phyloP scores from a whole-genome alignment of 2,329 filamentous ascomycete species.

The Monosporascus ibericus region DNA sequence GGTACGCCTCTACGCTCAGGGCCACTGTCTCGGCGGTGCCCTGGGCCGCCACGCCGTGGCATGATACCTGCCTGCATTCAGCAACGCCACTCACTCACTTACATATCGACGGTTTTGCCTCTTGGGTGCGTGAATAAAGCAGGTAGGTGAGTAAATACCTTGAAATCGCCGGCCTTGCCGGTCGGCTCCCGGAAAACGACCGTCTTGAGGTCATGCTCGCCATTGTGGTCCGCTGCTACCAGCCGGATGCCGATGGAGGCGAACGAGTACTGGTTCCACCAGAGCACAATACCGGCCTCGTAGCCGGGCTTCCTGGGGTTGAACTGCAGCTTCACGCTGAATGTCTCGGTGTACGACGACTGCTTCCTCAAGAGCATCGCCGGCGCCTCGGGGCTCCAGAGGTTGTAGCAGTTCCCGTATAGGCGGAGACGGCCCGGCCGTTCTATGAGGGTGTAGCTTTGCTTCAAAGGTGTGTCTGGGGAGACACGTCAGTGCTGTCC shows the following conservation, averaged over 20 bases:
- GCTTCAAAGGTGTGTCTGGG: conserved; percentile 40
- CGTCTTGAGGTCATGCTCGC: conserved; percentile 2
- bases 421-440: conserved; percentile 38
- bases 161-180: conserved; percentile 13
- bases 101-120: background rate
- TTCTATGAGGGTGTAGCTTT: conserved; percentile 39
- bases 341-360: conserved; percentile 34
- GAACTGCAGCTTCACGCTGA: conserved; percentile 40
- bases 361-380: conserved; percentile 51
- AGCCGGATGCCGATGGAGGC: conserved; percentile 24
- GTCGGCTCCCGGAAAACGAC: conserved; percentile 15
- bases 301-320: conserved; percentile 32
- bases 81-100: no score
- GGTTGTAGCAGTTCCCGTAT: conserved; percentile 44
- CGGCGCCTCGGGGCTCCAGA: conserved; percentile 43
- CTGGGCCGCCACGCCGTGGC: background rate
- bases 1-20: conserved; percentile 11
- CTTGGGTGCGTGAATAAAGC: background rate
- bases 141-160: conserved; percentile 4
- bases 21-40: background rate
- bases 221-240: conserved; percentile 6
- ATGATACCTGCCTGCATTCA: background rate
- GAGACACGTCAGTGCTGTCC: background rate
- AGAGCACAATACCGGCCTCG: conserved; percentile 48
- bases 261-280: conserved; percentile 44